Evolutionary conservation across 192 early-diverging fungal species (phyloP), one percentile per base, ranked within the genome.

Genomic region (Linnemannia elongata): DNA sequence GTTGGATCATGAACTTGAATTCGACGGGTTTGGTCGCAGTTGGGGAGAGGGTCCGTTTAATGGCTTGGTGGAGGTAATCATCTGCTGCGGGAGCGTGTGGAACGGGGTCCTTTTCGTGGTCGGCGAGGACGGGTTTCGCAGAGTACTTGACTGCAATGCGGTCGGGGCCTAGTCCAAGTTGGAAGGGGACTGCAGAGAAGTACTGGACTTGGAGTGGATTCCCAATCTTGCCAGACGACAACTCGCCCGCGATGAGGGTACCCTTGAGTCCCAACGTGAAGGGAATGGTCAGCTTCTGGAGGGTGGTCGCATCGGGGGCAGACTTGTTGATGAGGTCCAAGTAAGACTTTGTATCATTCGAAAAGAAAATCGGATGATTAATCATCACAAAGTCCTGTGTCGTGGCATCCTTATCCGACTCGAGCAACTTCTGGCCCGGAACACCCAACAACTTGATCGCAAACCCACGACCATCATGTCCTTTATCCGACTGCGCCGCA

Each of bases 311-410:
- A 41, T 69, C 69, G 20, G 49, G 44, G 20, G 63, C 76, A 5
- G 52, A 30, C 70, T 69, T 81, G 20, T 36, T 22, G 3, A 73
- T 42, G 17, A 74, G 9, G 6, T 69, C 47, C 44, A 74, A 18
- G 70, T 86, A 86, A 7, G 13, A 39, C 1, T 77, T 30, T 8
- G 79, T 24, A 30, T 73, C 55, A 39, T 81, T 86, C 20, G 71
- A 49, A 47, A 86, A 74, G 44, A 70, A 70, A 44, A 86, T 42
- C 1, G 84, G 84, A 30, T 44, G 54, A 33, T 77, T 86, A 47
- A 86, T 81, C 30, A 86, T 60, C 42, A 86, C 38, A 75, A 86
- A 86, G 38, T 86, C 84, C 44, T 86, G 84, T 6, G 84, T 86
- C 27, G 4, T 75, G 13, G 84, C 79, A 44, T 76, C 38, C 47